Evolutionary conservation across 176 grass and related monocot species (phyloP).

Genomic region (Zea luxurians): DNA sequence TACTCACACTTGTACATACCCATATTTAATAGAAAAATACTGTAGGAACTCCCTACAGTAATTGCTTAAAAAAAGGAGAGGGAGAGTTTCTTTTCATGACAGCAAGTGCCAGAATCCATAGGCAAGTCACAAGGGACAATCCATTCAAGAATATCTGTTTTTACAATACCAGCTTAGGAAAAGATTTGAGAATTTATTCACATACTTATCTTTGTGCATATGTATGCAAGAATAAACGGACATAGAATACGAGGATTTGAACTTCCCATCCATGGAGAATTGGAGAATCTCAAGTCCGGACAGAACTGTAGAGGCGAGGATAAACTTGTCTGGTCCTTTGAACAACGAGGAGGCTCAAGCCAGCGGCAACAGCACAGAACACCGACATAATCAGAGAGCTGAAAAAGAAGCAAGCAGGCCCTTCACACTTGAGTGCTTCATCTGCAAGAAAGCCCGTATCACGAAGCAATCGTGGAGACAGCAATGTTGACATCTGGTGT

Average conservation of each 20-base stretch:
- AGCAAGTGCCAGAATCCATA: not conserved
- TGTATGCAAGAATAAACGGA: not conserved
- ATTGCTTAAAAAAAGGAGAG: not conserved
- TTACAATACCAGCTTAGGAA: constrained; percentile 26
- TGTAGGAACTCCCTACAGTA: no score
- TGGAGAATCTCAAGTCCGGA: constrained; percentile 37
- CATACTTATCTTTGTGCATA: constrained; percentile 9
- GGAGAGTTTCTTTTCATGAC: not conserved
- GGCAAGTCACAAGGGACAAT: not conserved
- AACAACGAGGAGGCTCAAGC: constrained; percentile 67
- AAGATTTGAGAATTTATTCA: constrained; percentile 24
- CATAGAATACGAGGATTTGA: constrained; percentile 1
- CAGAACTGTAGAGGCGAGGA: constrained; percentile 41
- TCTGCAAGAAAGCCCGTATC: constrained; percentile 35
- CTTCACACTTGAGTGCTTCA: constrained; percentile 57
- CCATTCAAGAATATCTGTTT: not conserved
- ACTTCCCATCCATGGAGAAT: not conserved
- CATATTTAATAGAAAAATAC: no score
- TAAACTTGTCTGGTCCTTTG: constrained; percentile 66
- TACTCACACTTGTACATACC: no score
- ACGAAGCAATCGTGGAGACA: constrained; percentile 10
- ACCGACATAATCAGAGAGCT: constrained; percentile 71
- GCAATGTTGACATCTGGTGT: constrained; percentile 7
- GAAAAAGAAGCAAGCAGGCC: constrained; percentile 62
- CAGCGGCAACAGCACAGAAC: constrained; percentile 50